Base-by-base conservation (phyloP, 129 eudicot genomes). In the Tagetes erecta region DNA sequence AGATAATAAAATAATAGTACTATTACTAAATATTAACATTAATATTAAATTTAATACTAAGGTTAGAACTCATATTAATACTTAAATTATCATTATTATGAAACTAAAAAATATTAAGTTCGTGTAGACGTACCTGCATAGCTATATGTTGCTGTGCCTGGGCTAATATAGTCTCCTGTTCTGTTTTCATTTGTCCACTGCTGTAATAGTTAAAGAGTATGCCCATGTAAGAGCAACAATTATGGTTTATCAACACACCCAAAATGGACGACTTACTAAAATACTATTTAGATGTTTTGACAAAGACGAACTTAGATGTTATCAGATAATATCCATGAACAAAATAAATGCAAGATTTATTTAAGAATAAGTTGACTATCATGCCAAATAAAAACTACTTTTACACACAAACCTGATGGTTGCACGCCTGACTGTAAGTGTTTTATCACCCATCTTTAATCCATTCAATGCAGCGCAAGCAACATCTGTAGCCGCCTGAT, bases 391-490 rank as follows among this genome's bases (percentile, higher is more conserved):
- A 76, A 76, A 7, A 36, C 52, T 36, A 70, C n/a, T 60, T 71
- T 42, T 35, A 27, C 42, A 66, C 49, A 78, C 82, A 51, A 67
- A 91, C 97, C 96, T 92, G 85, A 89, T 71, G 57, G 97, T 85
- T 67, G 97, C 97, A 72, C 97, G 92, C 62, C 97, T 76, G 70
- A 92, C 96, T 47, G 97, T 92, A 59, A 92, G 82, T n/a, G 97
- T 92, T 76, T 92, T 92, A 80, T 92, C 97, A 34, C 97, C 97
- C 89, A 92, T 89, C 79, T 92, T 92, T 70, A 92, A 82, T 69
- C 97, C 97, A 89, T 92, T 92, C 52, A 92, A 74, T 46, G 97
- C 88, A 82, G 95, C 92, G 73, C 97, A 92, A 8, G 97, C 97
- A 78, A 92, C 80, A 50, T 92, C 97, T 5, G 97, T 89, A 49